Conservation (phyloP, 768 basidiomycete genomes). For the Termitomyces sp. region DNA sequence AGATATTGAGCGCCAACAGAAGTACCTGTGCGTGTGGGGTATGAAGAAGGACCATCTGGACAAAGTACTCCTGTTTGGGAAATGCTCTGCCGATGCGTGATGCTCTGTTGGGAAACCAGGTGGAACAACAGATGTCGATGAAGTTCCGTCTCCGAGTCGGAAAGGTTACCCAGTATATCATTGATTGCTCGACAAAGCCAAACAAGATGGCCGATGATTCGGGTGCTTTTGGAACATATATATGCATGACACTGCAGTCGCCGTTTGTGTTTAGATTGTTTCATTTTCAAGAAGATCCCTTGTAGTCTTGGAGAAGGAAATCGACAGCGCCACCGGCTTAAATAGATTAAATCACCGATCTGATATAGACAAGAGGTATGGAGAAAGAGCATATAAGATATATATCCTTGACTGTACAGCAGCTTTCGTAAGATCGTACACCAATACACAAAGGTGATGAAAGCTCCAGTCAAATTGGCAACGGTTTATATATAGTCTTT, state of each 20-base stretch:
- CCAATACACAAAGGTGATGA: no score
- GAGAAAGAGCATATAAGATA: background rate
- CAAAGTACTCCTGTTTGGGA: background rate
- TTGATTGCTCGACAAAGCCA: background rate
- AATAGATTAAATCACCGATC: background rate
- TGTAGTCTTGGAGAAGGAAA: background rate
- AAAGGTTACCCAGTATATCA: background rate
- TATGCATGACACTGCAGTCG: background rate
- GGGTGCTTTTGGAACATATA: background rate
- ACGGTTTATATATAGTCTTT: background rate
- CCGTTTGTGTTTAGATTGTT: background rate
- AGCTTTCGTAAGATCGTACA: background rate
- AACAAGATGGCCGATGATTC: background rate
- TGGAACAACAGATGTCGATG: background rate
- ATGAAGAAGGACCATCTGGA: background rate
- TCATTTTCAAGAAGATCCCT: background rate
- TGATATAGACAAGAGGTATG: background rate
- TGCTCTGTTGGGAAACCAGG: background rate
- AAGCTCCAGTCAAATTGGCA: no score
- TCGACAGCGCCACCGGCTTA: slow-evolving; percentile 2
- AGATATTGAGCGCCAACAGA: background rate
- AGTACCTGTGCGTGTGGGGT: background rate
- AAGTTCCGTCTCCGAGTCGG: slow-evolving; percentile 7
- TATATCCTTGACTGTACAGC: background rate
- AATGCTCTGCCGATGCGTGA: background rate